Conservation (phyloP, 768 basidiomycete genomes). For the Tulasnella sp. region DNA sequence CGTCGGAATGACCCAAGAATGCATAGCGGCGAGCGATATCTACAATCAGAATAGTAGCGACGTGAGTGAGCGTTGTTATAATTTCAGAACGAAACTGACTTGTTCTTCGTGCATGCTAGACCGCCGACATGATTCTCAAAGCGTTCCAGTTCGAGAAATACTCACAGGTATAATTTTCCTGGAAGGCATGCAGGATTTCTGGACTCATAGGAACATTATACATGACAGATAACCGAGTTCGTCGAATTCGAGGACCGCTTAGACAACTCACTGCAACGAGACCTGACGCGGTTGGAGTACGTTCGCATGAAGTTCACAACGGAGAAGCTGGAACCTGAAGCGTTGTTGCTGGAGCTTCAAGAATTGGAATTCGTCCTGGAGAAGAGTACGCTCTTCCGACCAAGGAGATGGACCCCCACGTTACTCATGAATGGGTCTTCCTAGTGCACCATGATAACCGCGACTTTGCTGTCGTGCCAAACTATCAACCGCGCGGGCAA, state of each 20-base stretch:
- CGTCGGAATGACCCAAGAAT: constrained; percentile 65
- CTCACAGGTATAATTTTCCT: constrained; percentile 74
- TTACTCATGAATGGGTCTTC: constrained; percentile 28
- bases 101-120: constrained; percentile 38
- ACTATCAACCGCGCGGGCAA: constrained; percentile 58
- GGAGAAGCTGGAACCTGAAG: constrained; percentile 59
- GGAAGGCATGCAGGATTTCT: not conserved
- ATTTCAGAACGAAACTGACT: constrained; percentile 8
- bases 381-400: constrained; percentile 36
- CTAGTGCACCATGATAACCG: constrained; percentile 74
- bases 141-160: constrained; percentile 77
- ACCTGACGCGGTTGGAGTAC: constrained; percentile 74
- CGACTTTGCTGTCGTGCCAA: constrained; percentile 68
- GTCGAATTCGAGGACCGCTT: constrained; percentile 70
- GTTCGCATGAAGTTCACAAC: constrained; percentile 75
- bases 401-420: not conserved
- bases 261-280: constrained; percentile 78
- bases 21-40: constrained; percentile 70
- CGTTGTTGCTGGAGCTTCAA: constrained; percentile 75
- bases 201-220: not conserved
- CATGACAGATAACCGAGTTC: constrained; percentile 63
- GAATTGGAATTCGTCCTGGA: constrained; percentile 79
- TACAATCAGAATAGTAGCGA: constrained; percentile 75
- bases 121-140: constrained; percentile 69
- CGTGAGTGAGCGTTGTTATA: constrained; percentile 35